Conservation (phyloP, 768 basidiomycete species). For the Lentinus brumalis region DNA sequence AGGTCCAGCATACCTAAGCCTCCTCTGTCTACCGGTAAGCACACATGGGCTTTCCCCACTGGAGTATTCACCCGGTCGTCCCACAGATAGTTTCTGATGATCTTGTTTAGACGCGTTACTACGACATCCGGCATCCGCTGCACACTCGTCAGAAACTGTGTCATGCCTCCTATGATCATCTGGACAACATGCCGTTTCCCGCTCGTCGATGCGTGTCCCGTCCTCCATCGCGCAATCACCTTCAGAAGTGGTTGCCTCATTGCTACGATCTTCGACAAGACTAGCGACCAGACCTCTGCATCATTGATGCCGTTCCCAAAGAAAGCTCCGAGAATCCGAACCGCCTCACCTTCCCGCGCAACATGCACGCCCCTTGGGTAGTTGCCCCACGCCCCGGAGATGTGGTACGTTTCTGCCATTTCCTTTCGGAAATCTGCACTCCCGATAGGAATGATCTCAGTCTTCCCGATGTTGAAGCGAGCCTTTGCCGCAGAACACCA, state of each 20-base stretch:
- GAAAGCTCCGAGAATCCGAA: background rate
- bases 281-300: constrained; percentile 4
- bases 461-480: background rate
- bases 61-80: no score
- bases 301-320: background rate
- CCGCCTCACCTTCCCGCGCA: background rate
- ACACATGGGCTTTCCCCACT: no score
- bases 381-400: no score
- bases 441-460: background rate
- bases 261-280: constrained; percentile 16
- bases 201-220: background rate
- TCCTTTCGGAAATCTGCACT: background rate
- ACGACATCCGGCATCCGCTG: constrained; percentile 26
- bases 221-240: background rate
- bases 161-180: constrained; percentile 22
- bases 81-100: constrained; percentile 7
- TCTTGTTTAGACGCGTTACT: background rate
- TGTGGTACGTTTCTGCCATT: background rate
- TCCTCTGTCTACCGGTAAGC: background rate
- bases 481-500: background rate
- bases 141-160: constrained; percentile 29
- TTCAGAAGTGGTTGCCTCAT: no score
- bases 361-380: background rate
- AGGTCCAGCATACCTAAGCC: constrained; percentile 9
- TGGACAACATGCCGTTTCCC: constrained; percentile 20